These are phyloP conservation scores for Fagus crenata DNA, from an alignment of 306 rosid species.

Conservation along the genomic window DNA sequence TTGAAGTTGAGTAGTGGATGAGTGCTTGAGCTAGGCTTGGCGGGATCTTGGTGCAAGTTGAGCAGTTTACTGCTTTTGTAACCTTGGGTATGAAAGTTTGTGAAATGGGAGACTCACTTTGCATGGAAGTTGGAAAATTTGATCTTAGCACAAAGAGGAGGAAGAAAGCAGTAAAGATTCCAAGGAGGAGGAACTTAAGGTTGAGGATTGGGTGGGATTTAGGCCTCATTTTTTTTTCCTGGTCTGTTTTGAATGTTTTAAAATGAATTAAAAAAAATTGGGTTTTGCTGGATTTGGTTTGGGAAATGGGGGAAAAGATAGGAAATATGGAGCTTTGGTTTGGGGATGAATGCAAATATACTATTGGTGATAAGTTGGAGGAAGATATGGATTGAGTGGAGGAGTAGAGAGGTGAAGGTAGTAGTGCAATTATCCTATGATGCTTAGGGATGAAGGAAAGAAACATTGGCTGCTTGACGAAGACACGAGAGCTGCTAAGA, in stretches of 20 bases:
- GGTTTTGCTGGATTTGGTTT: background rate
- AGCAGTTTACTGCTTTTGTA: conserved; percentile 3
- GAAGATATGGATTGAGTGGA: conserved; percentile 4
- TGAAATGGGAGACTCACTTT: conserved; percentile 30
- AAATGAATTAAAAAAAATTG: background rate
- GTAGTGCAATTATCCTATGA: background rate
- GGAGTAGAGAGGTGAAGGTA: background rate
- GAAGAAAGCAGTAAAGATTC: conserved; percentile 41
- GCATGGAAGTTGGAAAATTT: conserved; percentile 39
- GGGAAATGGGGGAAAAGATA: background rate
- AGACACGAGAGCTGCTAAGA: conserved; percentile 46
- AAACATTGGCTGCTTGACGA: conserved; percentile 33
- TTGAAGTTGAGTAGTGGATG: conserved; percentile 73
- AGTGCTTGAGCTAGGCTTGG: conserved; percentile 49
- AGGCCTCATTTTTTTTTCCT: conserved; percentile 52
- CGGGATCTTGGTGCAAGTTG: conserved; percentile 54
- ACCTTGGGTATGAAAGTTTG: background rate
- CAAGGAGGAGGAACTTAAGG: conserved; percentile 53
- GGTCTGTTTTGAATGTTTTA: background rate
- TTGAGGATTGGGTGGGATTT: conserved; percentile 53
- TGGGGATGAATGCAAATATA: conserved; percentile 22
- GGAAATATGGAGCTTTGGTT: conserved; percentile 17
- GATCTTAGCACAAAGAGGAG: conserved; percentile 59
- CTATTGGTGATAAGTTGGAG: conserved; percentile 23
- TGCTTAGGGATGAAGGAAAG: conserved; percentile 59